A percentile compares a stretch with the other conserved stretches of the same genome.
Evolutionary conservation across 768 basidiomycete genomes (phyloP).

Genomic region (Suillus lakei): DNA sequence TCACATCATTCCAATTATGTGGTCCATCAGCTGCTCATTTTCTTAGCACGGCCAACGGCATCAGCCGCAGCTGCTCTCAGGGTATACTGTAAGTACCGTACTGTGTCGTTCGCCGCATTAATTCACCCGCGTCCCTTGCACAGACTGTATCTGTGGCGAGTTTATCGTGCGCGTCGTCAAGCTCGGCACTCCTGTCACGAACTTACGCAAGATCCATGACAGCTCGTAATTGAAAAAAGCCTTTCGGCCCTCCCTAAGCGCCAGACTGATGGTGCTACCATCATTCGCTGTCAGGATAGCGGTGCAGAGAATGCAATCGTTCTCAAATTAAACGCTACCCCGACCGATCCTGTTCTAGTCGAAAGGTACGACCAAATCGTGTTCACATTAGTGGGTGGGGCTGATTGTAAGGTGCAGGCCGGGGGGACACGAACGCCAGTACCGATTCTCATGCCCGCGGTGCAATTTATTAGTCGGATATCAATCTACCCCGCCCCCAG

Average conservation of each 20-base stretch:
- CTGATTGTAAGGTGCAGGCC: slow-evolving; percentile 43
- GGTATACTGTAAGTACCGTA: slow-evolving; percentile 71
- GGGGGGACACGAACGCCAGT: slow-evolving; percentile 78
- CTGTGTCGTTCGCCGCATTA: slow-evolving; percentile 12
- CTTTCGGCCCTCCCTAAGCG: slow-evolving; percentile 70
- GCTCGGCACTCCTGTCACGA: not conserved
- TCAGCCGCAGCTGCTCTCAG: slow-evolving; percentile 78
- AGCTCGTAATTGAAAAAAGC: slow-evolving; percentile 85
- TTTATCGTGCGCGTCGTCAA: slow-evolving; percentile 66
- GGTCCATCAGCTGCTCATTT: slow-evolving; percentile 13
- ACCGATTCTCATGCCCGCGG: slow-evolving; percentile 61
- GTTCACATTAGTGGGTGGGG: slow-evolving; percentile 10
- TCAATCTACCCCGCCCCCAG: slow-evolving; percentile 77
- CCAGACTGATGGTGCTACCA: slow-evolving; percentile 78
- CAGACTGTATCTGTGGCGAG: slow-evolving; percentile 89
- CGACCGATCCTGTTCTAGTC: slow-evolving; percentile 71
- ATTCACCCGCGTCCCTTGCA: slow-evolving; percentile 20
- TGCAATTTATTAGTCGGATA: slow-evolving; percentile 62
- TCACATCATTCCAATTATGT: slow-evolving; percentile 8
- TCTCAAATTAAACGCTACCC: slow-evolving; percentile 85
- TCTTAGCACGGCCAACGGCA: slow-evolving; percentile 74
- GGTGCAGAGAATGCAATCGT: slow-evolving; percentile 61
- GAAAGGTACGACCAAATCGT: slow-evolving; percentile 62
- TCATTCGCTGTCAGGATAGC: slow-evolving; percentile 76
- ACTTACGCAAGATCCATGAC: slow-evolving; percentile 14